These are phyloP conservation scores for Coleophoma cylindrospora DNA, from an alignment of 2,329 filamentous ascomycete genomes.

Conservation along the genomic window DNA sequence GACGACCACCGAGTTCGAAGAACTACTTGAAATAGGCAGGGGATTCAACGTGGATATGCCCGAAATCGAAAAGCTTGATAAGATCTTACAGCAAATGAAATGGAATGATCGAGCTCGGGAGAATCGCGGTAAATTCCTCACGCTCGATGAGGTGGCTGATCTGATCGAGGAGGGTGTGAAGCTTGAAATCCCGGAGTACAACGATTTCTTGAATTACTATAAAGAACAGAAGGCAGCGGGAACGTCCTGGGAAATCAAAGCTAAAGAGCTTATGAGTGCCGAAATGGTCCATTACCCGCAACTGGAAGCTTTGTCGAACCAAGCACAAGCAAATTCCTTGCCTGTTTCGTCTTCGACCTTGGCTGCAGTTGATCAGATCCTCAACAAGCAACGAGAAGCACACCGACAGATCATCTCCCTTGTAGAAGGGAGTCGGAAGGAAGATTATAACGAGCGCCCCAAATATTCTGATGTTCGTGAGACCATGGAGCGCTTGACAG, in stretches of 20 bases:
- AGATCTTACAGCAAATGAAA: slow-evolving; percentile 75
- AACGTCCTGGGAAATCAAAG: slow-evolving; percentile 87
- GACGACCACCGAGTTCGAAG: slow-evolving; percentile 73
- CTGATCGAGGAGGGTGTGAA: slow-evolving; percentile 74
- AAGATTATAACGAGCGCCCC: slow-evolving; percentile 73
- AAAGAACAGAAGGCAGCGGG: slow-evolving; percentile 72
- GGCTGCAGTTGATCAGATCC: slow-evolving; percentile 78
- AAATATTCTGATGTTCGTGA: slow-evolving; percentile 88
- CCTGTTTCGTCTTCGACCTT: slow-evolving; percentile 82
- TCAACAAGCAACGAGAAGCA: slow-evolving; percentile 93
- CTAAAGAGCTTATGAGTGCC: slow-evolving; percentile 85
- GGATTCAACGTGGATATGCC: slow-evolving; percentile 88
- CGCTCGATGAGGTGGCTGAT: slow-evolving; percentile 71
- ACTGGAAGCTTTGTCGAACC: slow-evolving; percentile 82
- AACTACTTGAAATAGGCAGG: slow-evolving; percentile 84
- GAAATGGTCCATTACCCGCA: slow-evolving; percentile 92
- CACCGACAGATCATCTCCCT: slow-evolving; percentile 83
- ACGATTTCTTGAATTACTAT: slow-evolving; percentile 73
- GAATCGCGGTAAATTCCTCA: slow-evolving; percentile 60
- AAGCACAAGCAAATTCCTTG: slow-evolving; percentile 64
- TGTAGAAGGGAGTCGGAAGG: slow-evolving; percentile 70
- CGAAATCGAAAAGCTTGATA: slow-evolving; percentile 78
- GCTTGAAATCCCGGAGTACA: slow-evolving; percentile 72
- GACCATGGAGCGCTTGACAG: slow-evolving; percentile 79
- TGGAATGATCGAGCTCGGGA: slow-evolving; percentile 79